Base-by-base conservation (phyloP, 192 early-diverging fungal genomes). In the Radiomyces spectabilis region DNA sequence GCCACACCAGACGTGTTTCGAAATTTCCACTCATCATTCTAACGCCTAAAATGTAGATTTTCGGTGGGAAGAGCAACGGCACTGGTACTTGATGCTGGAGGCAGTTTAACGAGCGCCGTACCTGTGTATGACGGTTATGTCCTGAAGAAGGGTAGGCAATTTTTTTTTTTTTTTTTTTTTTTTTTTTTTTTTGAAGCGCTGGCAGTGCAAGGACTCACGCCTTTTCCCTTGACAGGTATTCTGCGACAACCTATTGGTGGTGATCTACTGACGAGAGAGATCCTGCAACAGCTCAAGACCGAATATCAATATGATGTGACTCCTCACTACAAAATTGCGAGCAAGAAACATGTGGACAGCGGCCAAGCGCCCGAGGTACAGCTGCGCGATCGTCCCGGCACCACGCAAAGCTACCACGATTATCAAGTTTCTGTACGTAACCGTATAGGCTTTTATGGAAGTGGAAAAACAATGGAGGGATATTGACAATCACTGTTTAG, bases 41-140 rank as follows among this genome's bases (percentile, higher is more conserved):
- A 9, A 15, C 6, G n/a, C n/a, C n/a, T n/a, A n/a, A n/a, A n/a
- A 2, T 53, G 9, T 56, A 92, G 89, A 25, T 99, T 97, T 57
- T 85, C 94, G 3, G 79, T 90, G 3, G 97, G 97, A 27, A 71
- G 79, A 39, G 76, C 89, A 31, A 94, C 89, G 16, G 92, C 87
- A 5, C 73, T 99, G 19, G 90, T 99, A 26, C 59, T 99, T 41
- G 93, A 97, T 62, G 94, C 89, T 27, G 97, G 97, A 12, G 92
- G 85, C 59, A 75, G 83, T 31, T 83, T 74, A 43, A 91, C 92
- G 1, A 95, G 90, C 55, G 93, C 85, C 5, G 87, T 92, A 3
- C 94, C 97, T n/a, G 97, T 99, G 12, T 88, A 86, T 59, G 97
- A 99, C 61, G 97, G 97, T 29, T 98, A 85, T 63, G 91, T 93